Conservation (phyloP, 2,329 filamentous ascomycete species). For the Chaetomium strumarium region DNA sequence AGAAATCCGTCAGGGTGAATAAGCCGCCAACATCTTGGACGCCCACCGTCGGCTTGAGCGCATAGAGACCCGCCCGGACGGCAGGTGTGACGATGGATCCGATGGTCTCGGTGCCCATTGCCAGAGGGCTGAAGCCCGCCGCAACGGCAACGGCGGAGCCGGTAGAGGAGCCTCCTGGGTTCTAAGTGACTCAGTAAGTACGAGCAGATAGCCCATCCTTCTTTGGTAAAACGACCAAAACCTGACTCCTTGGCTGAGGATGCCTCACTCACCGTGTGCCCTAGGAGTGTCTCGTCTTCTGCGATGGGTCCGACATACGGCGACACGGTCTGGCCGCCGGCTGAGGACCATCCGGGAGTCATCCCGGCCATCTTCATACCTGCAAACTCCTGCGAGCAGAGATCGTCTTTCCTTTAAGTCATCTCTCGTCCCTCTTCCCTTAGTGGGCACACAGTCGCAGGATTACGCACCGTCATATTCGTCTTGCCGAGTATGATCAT, state of each 20-base stretch:
- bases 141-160: slow-evolving; percentile 1
- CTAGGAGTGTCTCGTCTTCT: not conserved
- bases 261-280: not conserved
- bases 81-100: slow-evolving; percentile 1
- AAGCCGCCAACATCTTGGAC: not conserved
- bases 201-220: too few relatives aligned
- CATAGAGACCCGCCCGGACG: not conserved
- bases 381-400: not conserved
- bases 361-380: not conserved
- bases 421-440: not conserved
- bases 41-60: not conserved
- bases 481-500: slow-evolving; percentile 1
- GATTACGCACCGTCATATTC: not conserved
- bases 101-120: slow-evolving; percentile 1
- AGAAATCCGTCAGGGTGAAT: not conserved
- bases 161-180: slow-evolving; percentile 1
- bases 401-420: not conserved
- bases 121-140: not conserved
- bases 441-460: too few relatives aligned
- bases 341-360: not conserved
- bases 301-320: not conserved
- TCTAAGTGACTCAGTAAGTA: too few relatives aligned
- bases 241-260: not conserved
- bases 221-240: too few relatives aligned
- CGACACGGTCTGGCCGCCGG: not conserved